Conservation (phyloP, 2,329 filamentous ascomycete genomes). For the Aspergillus aculeatus region DNA sequence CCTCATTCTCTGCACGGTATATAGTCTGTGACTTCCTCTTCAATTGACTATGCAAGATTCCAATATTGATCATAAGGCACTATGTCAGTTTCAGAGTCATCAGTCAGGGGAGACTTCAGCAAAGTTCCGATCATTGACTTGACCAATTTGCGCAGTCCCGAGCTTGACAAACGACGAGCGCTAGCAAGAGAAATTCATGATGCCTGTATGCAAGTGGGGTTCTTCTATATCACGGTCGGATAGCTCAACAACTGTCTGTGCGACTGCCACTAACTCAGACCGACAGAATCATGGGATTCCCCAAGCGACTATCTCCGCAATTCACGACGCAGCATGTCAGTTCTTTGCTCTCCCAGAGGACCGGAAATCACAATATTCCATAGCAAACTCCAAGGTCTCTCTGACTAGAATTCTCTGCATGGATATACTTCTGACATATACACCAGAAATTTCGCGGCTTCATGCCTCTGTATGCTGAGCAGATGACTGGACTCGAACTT, state of each 20-base stretch:
- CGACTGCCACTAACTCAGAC: background rate
- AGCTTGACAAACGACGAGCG: constrained; percentile 35
- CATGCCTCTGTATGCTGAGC: constrained; percentile 23
- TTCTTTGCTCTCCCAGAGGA: constrained; percentile 45
- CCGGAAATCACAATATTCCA: constrained; percentile 46
- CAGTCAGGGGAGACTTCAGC: constrained; percentile 14
- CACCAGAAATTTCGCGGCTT: constrained; percentile 27
- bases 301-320: constrained; percentile 10
- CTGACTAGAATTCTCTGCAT: too few relatives aligned
- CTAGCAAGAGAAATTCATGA: constrained; percentile 44
- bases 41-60: too few relatives aligned
- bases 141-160: constrained; percentile 38
- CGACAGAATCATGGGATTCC: constrained; percentile 27
- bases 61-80: background rate
- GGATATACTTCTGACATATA: too few relatives aligned
- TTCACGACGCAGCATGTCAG: constrained; percentile 29
- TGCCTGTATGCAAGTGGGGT: constrained; percentile 43
- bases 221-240: constrained; percentile 44
- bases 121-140: constrained; percentile 49
- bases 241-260: too few relatives aligned
- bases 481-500: constrained; percentile 14
- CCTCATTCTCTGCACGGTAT: too few relatives aligned
- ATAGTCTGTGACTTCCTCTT: too few relatives aligned
- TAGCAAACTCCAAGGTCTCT: constrained; percentile 25
- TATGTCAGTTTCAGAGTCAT: background rate